Evolutionary conservation across 2,329 filamentous ascomycete species (phyloP).

Genomic region (Trichophyton simii): DNA sequence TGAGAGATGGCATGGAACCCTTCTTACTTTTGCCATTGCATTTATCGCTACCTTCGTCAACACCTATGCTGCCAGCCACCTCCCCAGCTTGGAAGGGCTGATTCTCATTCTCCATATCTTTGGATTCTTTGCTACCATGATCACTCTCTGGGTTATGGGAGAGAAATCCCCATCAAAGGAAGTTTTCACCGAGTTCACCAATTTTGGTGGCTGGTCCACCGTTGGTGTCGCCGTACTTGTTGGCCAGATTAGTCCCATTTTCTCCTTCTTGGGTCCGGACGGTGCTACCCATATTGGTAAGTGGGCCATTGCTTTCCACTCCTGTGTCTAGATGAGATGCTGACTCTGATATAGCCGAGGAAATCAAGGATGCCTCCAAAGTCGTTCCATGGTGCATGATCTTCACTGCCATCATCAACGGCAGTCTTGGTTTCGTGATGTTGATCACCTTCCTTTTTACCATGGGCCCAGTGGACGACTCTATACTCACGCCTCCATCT

Average conservation of each 20-base stretch:
- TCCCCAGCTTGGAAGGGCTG: constrained; percentile 39
- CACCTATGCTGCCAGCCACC: constrained; percentile 28
- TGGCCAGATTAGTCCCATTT: constrained; percentile 25
- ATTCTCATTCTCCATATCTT: constrained; percentile 40
- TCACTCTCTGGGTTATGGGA: constrained; percentile 34
- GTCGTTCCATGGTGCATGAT: constrained; percentile 28
- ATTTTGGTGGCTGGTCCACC: constrained; percentile 34
- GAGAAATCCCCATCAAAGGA: constrained; percentile 29
- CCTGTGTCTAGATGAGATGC: neutral
- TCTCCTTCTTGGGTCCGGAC: constrained; percentile 28
- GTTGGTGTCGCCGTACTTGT: constrained; percentile 32
- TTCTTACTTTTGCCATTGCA: constrained; percentile 36
- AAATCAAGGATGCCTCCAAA: constrained; percentile 26
- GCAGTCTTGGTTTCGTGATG: constrained; percentile 26
- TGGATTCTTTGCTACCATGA: constrained; percentile 42
- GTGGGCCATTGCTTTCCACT: neutral
- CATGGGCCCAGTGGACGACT: constrained; percentile 22
- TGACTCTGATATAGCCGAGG: constrained; percentile 22
- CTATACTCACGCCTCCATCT: constrained; percentile 17
- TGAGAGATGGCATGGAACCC: constrained; percentile 38
- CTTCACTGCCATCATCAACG: constrained; percentile 26
- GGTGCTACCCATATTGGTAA: constrained; percentile 27
- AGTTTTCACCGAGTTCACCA: constrained; percentile 39
- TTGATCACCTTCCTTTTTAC: constrained; percentile 30
- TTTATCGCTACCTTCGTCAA: constrained; percentile 33